These are phyloP conservation scores for Daphne laureola DNA, from an alignment of 441 rosid species.

Conservation along the genomic window DNA sequence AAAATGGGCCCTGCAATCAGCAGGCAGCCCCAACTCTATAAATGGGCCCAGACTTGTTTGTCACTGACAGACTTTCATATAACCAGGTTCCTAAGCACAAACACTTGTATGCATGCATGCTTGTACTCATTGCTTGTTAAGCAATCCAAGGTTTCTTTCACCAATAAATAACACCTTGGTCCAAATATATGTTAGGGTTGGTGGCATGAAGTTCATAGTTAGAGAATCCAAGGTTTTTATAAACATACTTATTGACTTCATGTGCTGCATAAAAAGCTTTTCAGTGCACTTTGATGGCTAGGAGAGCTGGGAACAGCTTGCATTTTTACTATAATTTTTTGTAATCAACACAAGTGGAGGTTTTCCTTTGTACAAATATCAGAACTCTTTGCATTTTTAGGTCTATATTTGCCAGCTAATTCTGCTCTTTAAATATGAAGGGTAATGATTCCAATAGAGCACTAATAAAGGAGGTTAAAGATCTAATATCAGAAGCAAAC, in stretches of 20 bases:
- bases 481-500: slow-evolving; percentile 45
- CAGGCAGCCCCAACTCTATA: too few species aligned
- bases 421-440: slow-evolving; percentile 22
- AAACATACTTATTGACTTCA: slow-evolving; percentile 9
- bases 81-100: too few species aligned
- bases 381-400: slow-evolving; percentile 14
- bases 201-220: too few species aligned
- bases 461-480: slow-evolving; percentile 52
- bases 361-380: too few species aligned
- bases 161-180: too few species aligned
- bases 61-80: too few species aligned
- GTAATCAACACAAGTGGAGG: too few species aligned
- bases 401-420: slow-evolving; percentile 17
- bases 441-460: slow-evolving; percentile 28
- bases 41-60: too few species aligned
- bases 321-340: too few species aligned
- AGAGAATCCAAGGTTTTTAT: too few species aligned
- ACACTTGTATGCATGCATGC: not conserved
- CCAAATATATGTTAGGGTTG: too few species aligned
- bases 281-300: slow-evolving; percentile 55
- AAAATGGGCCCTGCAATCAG: too few species aligned
- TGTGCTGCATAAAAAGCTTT: slow-evolving; percentile 56
- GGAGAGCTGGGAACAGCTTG: slow-evolving; percentile 48
- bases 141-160: slow-evolving; percentile 11
- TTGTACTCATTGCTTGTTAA: slow-evolving; percentile 7